phyloP scores from a whole-genome alignment of 1,284 basidiomycete species.

The Microbotryum violaceum region DNA sequence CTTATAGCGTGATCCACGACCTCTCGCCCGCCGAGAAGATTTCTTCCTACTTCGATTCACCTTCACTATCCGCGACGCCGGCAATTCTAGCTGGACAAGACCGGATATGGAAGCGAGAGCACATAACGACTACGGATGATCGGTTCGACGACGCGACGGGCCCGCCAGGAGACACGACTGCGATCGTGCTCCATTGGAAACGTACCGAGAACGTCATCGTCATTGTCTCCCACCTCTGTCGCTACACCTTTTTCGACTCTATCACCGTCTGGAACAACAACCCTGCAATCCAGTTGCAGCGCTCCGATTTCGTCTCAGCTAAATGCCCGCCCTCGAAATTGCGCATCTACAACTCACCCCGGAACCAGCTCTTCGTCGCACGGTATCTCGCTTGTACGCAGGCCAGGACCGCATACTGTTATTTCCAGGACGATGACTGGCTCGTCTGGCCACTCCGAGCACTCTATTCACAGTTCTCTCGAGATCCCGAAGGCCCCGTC shows the following conservation, averaged over 20 bases:
- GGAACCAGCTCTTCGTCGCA: slow-evolving; percentile 34
- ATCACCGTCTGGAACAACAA: slow-evolving; percentile 36
- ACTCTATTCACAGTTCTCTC: slow-evolving; percentile 33
- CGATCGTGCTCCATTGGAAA: slow-evolving; percentile 35
- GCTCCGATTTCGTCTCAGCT: slow-evolving; percentile 15
- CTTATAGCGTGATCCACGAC: slow-evolving; percentile 4
- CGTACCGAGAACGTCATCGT: slow-evolving; percentile 31
- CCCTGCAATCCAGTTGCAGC: slow-evolving; percentile 16
- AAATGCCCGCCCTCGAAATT: slow-evolving; percentile 30
- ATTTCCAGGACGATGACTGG: slow-evolving; percentile 39
- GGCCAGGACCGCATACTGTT: slow-evolving; percentile 32
- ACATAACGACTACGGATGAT: no score
- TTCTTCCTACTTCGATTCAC: no score
- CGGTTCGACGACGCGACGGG: not conserved
- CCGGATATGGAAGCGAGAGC: slow-evolving; percentile 1
- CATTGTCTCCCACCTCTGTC: slow-evolving; percentile 31
- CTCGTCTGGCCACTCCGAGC: slow-evolving; percentile 32
- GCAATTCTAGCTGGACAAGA: slow-evolving; percentile 1
- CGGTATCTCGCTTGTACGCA: slow-evolving; percentile 36
- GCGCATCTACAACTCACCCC: slow-evolving; percentile 33
- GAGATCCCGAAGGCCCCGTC: slow-evolving; percentile 29
- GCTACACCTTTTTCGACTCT: slow-evolving; percentile 26
- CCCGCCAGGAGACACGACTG: slow-evolving; percentile 19
- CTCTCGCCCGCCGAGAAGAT: not conserved
- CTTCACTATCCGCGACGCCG: not conserved